Evolutionary conservation across 768 basidiomycete genomes (phyloP), one percentile per base, ranked within the genome.

Genomic region (Russula earlei): DNA sequence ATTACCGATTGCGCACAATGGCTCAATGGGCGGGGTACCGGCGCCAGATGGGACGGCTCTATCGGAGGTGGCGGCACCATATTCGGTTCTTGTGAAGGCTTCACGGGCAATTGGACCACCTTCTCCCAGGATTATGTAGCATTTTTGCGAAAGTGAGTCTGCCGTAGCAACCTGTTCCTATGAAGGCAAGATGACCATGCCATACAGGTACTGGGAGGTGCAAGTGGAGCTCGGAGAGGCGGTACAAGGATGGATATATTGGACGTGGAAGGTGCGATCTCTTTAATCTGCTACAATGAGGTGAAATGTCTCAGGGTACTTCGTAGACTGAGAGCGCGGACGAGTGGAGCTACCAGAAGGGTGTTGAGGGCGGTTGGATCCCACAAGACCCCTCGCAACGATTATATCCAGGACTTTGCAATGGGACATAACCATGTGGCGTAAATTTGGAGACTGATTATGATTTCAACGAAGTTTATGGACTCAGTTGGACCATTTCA

Each of bases 301-400:
- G 11, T 11, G 31, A 11, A 31, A 52, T 42, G 14, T 40, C 31
- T 22, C 29, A 40, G 10, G 41, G 14, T 40, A 29, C 36, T 36
- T 25, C 49, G 3, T 52, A 83, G 79, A 73, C 79, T 5, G 85
- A 87, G 68, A 78, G 76, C 59, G 82, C 80, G 14, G 83, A 85
- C 66, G 82, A 87, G 59, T 87, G 83, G 85, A 84, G 83, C 63
- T 89, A 89, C 66, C 77, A 81, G 68, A 80, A 76, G 62, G 86
- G 87, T 4, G 67, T 88, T 12, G 75, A 82, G 66, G 84, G 82
- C 33, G 87, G 86, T 49, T 89, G 85, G 85, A 87, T 88, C 59
- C 85, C 87, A 14, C 73, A 76, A 56, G 76, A 87, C 66, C 83
- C 84, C 5, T 77, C 79, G n/a, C 68, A 85, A 59, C 74, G 82